Conservation (phyloP, 2,329 filamentous ascomycete genomes). For the Elsinoe fawcettii region DNA sequence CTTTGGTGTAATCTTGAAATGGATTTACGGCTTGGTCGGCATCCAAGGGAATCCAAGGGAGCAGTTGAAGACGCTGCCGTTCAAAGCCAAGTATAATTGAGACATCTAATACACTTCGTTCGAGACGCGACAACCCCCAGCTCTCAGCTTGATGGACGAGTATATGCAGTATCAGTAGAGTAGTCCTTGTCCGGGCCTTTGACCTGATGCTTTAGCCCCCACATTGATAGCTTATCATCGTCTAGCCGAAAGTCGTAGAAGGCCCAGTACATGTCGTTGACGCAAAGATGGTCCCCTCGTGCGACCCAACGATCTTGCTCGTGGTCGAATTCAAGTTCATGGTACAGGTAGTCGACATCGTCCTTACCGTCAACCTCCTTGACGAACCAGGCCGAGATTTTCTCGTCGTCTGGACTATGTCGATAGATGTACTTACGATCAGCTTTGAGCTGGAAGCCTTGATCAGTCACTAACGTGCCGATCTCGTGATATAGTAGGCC, state of each 20-base stretch:
- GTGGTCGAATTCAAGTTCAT: constrained; percentile 57
- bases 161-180: constrained; percentile 31
- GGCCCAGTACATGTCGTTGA: constrained; percentile 64
- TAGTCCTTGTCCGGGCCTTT: constrained; percentile 34
- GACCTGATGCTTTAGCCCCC: constrained; percentile 31
- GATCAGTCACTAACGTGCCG: constrained; percentile 31
- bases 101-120: neutral
- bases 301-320: constrained; percentile 47
- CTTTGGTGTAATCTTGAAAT: constrained; percentile 42
- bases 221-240: constrained; percentile 23
- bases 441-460: constrained; percentile 46
- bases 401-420: constrained; percentile 56
- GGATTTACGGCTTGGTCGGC: constrained; percentile 43
- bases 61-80: constrained; percentile 42
- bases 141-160: neutral
- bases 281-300: constrained; percentile 61
- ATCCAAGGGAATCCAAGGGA: constrained; percentile 35
- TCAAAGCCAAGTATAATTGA: constrained; percentile 36
- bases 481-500: constrained; percentile 31
- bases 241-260: constrained; percentile 55
- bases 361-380: constrained; percentile 42
- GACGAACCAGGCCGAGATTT: constrained; percentile 66
- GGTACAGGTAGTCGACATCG: constrained; percentile 64
- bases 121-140: neutral
- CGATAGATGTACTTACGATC: constrained; percentile 66